These are phyloP conservation scores for Diaporthe australafricana DNA, from an alignment of 2,329 filamentous ascomycete species.

Conservation along the genomic window DNA sequence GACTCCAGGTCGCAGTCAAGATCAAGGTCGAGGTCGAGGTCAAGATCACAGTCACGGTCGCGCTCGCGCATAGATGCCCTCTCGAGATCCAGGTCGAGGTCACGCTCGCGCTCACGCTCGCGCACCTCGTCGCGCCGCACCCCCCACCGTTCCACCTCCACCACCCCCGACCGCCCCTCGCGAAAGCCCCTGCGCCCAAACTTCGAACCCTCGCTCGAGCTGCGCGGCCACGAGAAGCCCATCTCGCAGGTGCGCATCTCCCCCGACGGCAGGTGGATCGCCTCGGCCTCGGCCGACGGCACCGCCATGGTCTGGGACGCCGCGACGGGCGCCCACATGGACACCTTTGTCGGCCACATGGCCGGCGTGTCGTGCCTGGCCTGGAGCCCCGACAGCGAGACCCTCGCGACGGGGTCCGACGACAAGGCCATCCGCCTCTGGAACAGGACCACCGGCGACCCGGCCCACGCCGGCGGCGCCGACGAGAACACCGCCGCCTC, in stretches of 20 bases:
- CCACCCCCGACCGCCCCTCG: constrained; percentile 42
- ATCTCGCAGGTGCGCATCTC: constrained; percentile 91
- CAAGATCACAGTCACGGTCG: constrained; percentile 42
- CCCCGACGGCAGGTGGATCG: constrained; percentile 89
- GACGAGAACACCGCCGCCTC: constrained; percentile 34
- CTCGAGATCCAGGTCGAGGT: constrained; percentile 42
- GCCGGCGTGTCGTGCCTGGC: constrained; percentile 91
- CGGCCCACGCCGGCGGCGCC: constrained; percentile 46
- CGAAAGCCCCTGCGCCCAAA: constrained; percentile 68
- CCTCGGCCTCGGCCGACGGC: constrained; percentile 88
- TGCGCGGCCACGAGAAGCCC: constrained; percentile 82
- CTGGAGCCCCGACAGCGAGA: constrained; percentile 92
- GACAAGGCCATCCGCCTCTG: constrained; percentile 96
- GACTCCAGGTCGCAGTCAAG: constrained; percentile 40
- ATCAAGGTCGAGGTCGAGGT: constrained; percentile 41
- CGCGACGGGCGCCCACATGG: constrained; percentile 79
- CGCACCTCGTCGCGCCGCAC: constrained; percentile 42
- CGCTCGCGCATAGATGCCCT: constrained; percentile 42
- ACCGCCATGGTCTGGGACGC: constrained; percentile 94
- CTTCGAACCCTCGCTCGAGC: constrained; percentile 76
- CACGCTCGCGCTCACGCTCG: constrained; percentile 43
- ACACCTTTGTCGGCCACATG: constrained; percentile 92
- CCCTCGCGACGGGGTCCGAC: constrained; percentile 90
- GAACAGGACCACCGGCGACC: constrained; percentile 74
- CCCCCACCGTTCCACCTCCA: constrained; percentile 36